A percentile compares a stretch with the other conserved stretches of the same genome.
Evolutionary conservation across 176 grass and related monocot species (phyloP).

Genomic region (Hordeum vulgare): MorexV3_pseudomolecules_assembly NC_058524.1:30225048-30225547

Average conservation of each 20-base stretch:
- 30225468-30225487: constrained; percentile 23
- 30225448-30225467: background rate
- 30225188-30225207: background rate
- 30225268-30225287: too few species aligned
- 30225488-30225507: constrained; percentile 26
- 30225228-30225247: background rate
- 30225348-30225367: background rate
- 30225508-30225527: background rate
- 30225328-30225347: background rate
- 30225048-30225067: background rate
- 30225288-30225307: too few species aligned
- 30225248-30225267: background rate
- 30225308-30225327: background rate
- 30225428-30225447: background rate
- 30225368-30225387: background rate
- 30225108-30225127: background rate
- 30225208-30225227: background rate
- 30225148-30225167: background rate
- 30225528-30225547: background rate
- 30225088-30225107: background rate
- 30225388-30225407: background rate
- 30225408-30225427: background rate
- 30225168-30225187: background rate
- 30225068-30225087: background rate
- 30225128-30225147: background rate